Evolutionary conservation across 805 yeast species (phyloP).

Genomic region (Schwanniomyces pseudopolymorphus): DNA sequence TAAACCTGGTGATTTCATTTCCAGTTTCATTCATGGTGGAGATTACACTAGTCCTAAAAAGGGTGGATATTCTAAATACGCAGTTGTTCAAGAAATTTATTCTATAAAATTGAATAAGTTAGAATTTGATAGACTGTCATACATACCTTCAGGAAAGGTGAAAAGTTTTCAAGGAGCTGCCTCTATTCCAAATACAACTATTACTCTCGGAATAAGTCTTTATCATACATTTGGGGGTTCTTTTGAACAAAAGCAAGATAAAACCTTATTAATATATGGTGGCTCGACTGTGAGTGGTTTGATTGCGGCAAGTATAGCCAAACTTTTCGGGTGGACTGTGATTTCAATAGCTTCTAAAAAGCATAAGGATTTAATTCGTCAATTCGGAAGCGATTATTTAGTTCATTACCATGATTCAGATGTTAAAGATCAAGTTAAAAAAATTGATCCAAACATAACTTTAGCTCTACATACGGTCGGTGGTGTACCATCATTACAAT

Average conservation of each 20-base stretch:
- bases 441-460: not conserved
- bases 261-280: slow-evolving; percentile 4
- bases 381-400: slow-evolving; percentile 2
- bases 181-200: not conserved
- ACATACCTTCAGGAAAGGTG: not conserved
- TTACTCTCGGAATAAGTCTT: slow-evolving; percentile 1
- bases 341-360: slow-evolving; percentile 4
- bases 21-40: slow-evolving; percentile 5
- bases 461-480: slow-evolving; percentile 3
- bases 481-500: not conserved
- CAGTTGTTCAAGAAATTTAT: slow-evolving; percentile 4
- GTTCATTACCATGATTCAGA: slow-evolving; percentile 3
- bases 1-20: slow-evolving; percentile 1
- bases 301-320: slow-evolving; percentile 3
- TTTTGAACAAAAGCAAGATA: not conserved
- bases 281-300: slow-evolving; percentile 5
- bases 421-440: not conserved
- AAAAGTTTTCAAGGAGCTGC: slow-evolving; percentile 1
- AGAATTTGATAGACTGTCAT: not conserved
- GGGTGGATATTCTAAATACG: slow-evolving; percentile 1
- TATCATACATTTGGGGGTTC: slow-evolving; percentile 2
- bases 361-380: not conserved
- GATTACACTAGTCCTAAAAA: slow-evolving; percentile 1
- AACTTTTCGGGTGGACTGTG: slow-evolving; percentile 3
- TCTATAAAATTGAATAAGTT: slow-evolving; percentile 1